Evolutionary conservation across 2,329 filamentous ascomycete genomes (phyloP), one percentile per base, ranked within the genome.

Genomic region (Cordyceps farinosa): DNA sequence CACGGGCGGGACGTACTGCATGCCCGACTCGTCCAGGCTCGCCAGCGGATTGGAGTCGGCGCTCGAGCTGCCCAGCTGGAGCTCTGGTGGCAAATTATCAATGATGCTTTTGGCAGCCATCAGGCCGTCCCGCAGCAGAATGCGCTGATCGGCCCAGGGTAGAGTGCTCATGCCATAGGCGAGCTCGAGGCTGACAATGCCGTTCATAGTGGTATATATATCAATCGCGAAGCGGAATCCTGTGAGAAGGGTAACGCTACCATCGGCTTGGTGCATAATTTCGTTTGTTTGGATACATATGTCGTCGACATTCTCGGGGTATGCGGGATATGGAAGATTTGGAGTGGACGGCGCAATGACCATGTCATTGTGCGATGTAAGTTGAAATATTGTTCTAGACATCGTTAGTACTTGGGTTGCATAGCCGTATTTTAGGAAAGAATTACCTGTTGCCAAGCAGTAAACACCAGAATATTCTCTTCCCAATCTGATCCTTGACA

Each of bases 221-320:
- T 88, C 85, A 40, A 92, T 87, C 65, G 88, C 92, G 63, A 89
- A 84, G 65, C 92, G 93, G 78, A 96, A 97, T 0, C 90, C 92
- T 0, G 89, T 86, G 52, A 96, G 78, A 44, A 89, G 82, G 0
- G 92, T 90, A 1, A 93, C 78, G 1, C 83, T 79, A 5, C 86
- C 87, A 22, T 85, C 77, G 2, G 90, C 88, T 69, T 94, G 92
- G 8, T 84, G 80, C 38, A 89, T 83, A 58, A 94, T 85, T 66
- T 90, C 86, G 30, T 87, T 84, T 1, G 87, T 80, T 64, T 87
- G 87, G 64, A 97, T 90, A 70, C 87, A 93, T 63, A 89, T 87
- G 74, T 97, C 92, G 68, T 97, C 92, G 1, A 96, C 86, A 70
- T 96, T 92, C 27, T 88, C 79, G 0, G 92, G 92, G 13, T 92